These are phyloP conservation scores for Amanita pallidorosea DNA, from an alignment of 768 basidiomycete species.

Conservation along the genomic window DNA sequence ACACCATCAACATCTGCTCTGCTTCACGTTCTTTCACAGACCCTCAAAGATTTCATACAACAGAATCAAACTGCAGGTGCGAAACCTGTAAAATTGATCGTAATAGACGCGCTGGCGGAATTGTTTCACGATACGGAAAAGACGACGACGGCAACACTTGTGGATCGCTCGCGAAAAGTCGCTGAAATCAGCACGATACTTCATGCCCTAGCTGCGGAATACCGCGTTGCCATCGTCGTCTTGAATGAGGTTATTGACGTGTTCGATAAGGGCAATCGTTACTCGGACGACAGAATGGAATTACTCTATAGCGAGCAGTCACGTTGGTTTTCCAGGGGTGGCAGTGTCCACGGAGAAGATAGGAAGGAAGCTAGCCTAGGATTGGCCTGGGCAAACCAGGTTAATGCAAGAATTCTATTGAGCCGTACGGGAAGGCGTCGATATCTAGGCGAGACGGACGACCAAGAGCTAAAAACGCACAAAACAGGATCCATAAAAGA, in stretches of 20 bases:
- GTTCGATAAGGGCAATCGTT: conserved; percentile 29
- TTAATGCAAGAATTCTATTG: conserved; percentile 80
- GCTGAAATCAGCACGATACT: conserved; percentile 56
- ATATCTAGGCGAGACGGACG: conserved; percentile 30
- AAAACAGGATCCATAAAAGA: conserved; percentile 2
- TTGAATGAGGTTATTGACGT: conserved; percentile 85
- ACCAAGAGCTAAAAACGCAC: conserved; percentile 14
- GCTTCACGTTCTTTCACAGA: conserved; percentile 40
- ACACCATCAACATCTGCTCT: conserved; percentile 45
- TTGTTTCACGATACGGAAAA: conserved; percentile 63
- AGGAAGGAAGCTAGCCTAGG: conserved; percentile 78
- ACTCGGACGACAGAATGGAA: conserved; percentile 18
- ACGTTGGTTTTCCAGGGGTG: conserved; percentile 63
- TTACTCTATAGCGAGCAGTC: conserved; percentile 65
- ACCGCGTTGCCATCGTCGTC: conserved; percentile 67
- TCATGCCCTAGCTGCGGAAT: conserved; percentile 54
- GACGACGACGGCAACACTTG: conserved; percentile 48
- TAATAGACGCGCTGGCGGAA: conserved; percentile 85
- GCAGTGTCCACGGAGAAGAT: conserved; percentile 44
- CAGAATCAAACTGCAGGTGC: conserved; percentile 16
- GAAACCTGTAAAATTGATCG: conserved; percentile 63
- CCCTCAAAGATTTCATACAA: conserved; percentile 36
- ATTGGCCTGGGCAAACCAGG: conserved; percentile 88
- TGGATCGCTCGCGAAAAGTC: conserved; percentile 65
- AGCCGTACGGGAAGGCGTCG: conserved; percentile 63